Conservation (phyloP, 2,329 filamentous ascomycete species). For the Venturia pyrina region DNA sequence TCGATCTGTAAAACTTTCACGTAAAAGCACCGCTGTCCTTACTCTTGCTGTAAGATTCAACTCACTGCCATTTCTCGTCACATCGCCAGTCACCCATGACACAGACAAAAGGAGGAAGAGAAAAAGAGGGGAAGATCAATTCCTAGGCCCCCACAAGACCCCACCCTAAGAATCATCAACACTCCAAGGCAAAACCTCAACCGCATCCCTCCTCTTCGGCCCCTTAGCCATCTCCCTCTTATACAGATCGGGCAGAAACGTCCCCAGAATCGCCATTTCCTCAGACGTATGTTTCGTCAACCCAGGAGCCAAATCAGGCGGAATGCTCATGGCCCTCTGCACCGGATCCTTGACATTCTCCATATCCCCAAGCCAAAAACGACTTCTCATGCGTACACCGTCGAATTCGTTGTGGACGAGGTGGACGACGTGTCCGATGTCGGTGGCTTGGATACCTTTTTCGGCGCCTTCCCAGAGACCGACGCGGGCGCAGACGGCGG, state of each 20-base stretch:
- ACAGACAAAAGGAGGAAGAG: too few species aligned
- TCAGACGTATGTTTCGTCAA: slow-evolving; percentile 10
- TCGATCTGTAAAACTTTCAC: too few species aligned
- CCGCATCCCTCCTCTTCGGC: slow-evolving; percentile 4
- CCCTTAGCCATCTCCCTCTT: neutral
- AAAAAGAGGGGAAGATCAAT: too few species aligned
- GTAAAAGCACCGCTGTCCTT: too few species aligned
- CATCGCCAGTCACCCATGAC: too few species aligned
- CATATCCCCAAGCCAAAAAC: slow-evolving; percentile 16
- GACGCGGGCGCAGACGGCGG: slow-evolving; percentile 11
- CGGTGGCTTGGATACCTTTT: slow-evolving; percentile 1
- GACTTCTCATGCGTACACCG: slow-evolving; percentile 12
- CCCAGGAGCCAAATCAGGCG: neutral
- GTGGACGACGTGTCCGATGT: slow-evolving; percentile 15
- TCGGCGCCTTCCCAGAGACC: slow-evolving; percentile 11
- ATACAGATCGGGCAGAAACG: slow-evolving; percentile 8
- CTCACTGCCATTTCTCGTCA: too few species aligned
- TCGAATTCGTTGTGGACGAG: slow-evolving; percentile 14
- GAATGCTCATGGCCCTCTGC: neutral
- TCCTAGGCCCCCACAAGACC: neutral
- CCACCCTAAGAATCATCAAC: neutral
- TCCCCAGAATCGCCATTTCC: slow-evolving; percentile 11
- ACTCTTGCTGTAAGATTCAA: too few species aligned
- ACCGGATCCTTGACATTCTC: slow-evolving; percentile 6
- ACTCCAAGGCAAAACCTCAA: neutral